Evolutionary conservation across 73 alveolate genomes (phyloP).

Genomic region (Uronychia setigera): DNA sequence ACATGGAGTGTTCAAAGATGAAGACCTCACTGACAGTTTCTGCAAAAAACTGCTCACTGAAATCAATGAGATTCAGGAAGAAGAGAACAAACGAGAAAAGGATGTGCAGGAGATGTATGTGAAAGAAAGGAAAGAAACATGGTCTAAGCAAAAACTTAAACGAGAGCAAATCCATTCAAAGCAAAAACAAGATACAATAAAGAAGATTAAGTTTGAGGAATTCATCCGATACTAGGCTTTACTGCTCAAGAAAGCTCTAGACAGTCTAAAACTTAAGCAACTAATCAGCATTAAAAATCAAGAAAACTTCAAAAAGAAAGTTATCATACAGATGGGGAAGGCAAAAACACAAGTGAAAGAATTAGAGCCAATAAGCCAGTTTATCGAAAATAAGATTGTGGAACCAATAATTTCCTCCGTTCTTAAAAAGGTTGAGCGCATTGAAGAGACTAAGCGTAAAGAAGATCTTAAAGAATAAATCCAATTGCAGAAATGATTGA

Average conservation of each 20-base stretch:
- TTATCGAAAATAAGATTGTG: not conserved
- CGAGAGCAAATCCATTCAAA: not conserved
- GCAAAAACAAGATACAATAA: no score
- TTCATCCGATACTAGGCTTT: not conserved
- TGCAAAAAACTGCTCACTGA: not conserved
- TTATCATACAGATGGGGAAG: not conserved
- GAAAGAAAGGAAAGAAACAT: not conserved
- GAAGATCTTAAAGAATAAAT: not conserved
- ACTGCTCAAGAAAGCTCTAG: not conserved
- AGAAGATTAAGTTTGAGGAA: not conserved
- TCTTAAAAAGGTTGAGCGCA: not conserved
- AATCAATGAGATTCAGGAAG: not conserved
- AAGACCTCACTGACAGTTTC: not conserved
- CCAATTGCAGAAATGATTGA: not conserved
- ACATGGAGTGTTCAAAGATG: not conserved
- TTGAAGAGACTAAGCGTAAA: not conserved
- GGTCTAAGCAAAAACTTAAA: not conserved
- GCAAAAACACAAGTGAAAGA: not conserved
- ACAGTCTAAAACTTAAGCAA: not conserved
- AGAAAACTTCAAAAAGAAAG: not conserved
- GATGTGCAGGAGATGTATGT: not conserved
- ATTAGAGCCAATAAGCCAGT: not conserved
- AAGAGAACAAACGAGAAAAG: not conserved
- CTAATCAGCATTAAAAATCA: not conserved
- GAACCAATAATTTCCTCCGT: not conserved